Evolutionary conservation across 2,329 filamentous ascomycete species (phyloP), one percentile per base, ranked within the genome.

Genomic region (Aureobasidium sp.): DNA sequence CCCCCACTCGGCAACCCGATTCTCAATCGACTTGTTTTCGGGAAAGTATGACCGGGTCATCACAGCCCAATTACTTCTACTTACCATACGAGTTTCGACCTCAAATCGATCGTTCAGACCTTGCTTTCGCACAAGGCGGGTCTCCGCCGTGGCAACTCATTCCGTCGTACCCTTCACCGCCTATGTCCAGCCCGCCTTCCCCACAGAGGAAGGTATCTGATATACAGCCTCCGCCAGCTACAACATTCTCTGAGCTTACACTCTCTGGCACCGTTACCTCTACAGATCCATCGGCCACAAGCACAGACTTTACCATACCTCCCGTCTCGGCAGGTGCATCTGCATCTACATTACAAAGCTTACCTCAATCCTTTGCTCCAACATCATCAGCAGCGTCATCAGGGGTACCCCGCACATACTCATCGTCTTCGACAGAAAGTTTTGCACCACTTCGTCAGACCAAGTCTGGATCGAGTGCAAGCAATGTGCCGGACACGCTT

Each of bases 121-220:
- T 50, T 31, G 33, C 31, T 45, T 31, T 50, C 24, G 37, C 57
- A 42, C 27, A 42, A 40, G 57, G 57, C 45, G 57, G 57, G 45
- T 49, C 44, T 48, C 50, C 52, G 50, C 27, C 44, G 42, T 63
- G 61, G 61, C 61, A 63, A 19, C 17, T 60, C 24, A 7, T 57
- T 40, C 48, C 37, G n/a, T 58, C 61, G 37, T 79, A 79, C 70
- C 77, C 76, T 63, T 79, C 77, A 68, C 77, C 78, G 71, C 78
- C 78, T 71, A 80, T 80, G 78, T 80, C 78, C 73, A 76, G 75
- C 72, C 74, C 77, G 67, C 75, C 76, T 62, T 78, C 77, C 64
- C 75, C 77, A 66, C 67, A 69, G 63, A 70, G 54, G 63, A 61
- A 62, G 50, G 47, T 42, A 39, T 48, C 56, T 58, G 60, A 61